phyloP scores from a whole-genome alignment of 2,329 filamentous ascomycete genomes.

The Juglanconis juglandina region DNA sequence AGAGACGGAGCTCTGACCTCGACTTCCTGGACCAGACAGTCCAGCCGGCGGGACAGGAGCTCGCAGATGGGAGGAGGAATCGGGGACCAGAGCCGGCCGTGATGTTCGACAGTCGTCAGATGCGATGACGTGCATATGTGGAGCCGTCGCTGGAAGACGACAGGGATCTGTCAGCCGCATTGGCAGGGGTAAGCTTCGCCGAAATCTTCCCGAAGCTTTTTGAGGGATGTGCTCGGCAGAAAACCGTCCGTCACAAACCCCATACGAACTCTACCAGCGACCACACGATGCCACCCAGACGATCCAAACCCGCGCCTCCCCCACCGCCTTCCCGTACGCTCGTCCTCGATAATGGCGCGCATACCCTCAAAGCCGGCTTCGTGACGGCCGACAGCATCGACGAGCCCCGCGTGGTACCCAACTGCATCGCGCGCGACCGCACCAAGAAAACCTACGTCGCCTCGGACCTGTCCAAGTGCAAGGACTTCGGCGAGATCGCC shows the following conservation, averaged over 20 bases:
- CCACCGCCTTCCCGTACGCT: constrained; percentile 65
- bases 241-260: neutral
- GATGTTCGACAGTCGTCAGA: no score
- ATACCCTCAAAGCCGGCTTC: constrained; percentile 87
- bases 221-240: neutral
- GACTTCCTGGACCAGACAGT: no score
- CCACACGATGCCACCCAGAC: constrained; percentile 30
- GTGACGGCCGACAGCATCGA: constrained; percentile 44
- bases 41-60: no score
- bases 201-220: neutral
- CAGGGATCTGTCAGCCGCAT: neutral
- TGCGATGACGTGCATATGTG: no score
- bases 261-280: neutral
- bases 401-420: constrained; percentile 73
- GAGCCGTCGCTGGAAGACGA: neutral
- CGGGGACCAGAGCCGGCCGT: no score
- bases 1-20: no score
- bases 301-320: constrained; percentile 49
- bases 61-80: no score
- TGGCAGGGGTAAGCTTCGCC: neutral
- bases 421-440: constrained; percentile 82
- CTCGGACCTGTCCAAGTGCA: constrained; percentile 72
- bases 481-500: constrained; percentile 82
- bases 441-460: constrained; percentile 76
- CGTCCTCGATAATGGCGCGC: constrained; percentile 89